Conservation (phyloP, 1,284 basidiomycete genomes). For the Heimioporus retisporus region DNA sequence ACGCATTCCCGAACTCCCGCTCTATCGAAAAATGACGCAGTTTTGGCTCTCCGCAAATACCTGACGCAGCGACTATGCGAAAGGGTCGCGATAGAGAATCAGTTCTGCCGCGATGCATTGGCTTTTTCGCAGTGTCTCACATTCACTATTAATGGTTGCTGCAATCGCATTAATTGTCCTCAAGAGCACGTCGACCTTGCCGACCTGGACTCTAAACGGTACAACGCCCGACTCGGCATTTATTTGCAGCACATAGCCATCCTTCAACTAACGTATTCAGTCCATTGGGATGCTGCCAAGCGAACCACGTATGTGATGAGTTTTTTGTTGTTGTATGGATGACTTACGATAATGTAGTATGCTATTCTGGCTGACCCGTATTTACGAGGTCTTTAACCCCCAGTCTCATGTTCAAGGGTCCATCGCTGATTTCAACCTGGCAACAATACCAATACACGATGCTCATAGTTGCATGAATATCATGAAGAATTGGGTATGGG, state of each 20-base stretch:
- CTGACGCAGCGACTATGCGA: constrained; percentile 42
- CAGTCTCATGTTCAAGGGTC: constrained; percentile 50
- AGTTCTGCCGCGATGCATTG: constrained; percentile 38
- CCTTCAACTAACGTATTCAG: constrained; percentile 44
- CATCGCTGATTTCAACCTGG: constrained; percentile 42
- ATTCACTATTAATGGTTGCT: constrained; percentile 45
- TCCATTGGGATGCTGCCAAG: constrained; percentile 18
- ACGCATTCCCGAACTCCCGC: constrained; percentile 3
- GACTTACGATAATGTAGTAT: constrained; percentile 7
- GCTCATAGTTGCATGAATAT: constrained; percentile 45
- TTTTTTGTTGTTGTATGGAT: background rate
- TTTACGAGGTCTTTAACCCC: constrained; percentile 55
- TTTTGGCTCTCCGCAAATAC: constrained; percentile 23
- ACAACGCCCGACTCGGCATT: constrained; percentile 52
- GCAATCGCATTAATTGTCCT: constrained; percentile 49
- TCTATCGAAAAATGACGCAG: constrained; percentile 20
- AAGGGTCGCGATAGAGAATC: constrained; percentile 49
- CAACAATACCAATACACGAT: constrained; percentile 45
- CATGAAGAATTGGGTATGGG: constrained; percentile 53
- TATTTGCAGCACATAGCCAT: constrained; percentile 61
- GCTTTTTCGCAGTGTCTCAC: constrained; percentile 56
- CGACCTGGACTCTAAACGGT: constrained; percentile 43
- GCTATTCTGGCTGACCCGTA: constrained; percentile 45
- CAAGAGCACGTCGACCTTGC: constrained; percentile 46
- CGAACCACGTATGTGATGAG: constrained; percentile 31